A percentile compares a stretch with the other conserved stretches of the same genome.
Conservation (phyloP, 192 early-diverging fungal species). For the Backusella macrospora region DNA sequence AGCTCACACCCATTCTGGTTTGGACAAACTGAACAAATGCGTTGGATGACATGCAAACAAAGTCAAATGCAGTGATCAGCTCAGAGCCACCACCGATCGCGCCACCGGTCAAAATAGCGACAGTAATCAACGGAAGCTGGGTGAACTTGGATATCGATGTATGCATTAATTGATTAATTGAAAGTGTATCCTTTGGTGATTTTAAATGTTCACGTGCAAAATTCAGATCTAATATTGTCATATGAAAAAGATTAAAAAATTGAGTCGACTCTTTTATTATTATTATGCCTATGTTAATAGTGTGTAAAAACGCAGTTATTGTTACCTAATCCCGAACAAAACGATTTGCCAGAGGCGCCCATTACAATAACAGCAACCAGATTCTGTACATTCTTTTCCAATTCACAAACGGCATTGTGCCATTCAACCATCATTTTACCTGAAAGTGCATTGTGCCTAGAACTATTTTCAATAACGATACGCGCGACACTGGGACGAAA, state of each 20-base stretch:
- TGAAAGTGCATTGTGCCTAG: slow-evolving; percentile 56
- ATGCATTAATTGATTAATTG: slow-evolving; percentile 65
- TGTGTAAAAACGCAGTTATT: too few relatives aligned
- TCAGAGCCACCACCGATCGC: slow-evolving; percentile 74
- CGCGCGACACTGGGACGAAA: slow-evolving; percentile 49
- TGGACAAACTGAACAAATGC: slow-evolving; percentile 53
- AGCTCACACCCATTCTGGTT: slow-evolving; percentile 59
- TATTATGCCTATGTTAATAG: neutral
- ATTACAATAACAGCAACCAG: slow-evolving; percentile 49
- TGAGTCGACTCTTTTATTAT: neutral
- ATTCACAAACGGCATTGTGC: slow-evolving; percentile 49
- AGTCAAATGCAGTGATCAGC: slow-evolving; percentile 61
- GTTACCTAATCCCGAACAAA: slow-evolving; percentile 56
- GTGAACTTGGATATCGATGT: slow-evolving; percentile 54
- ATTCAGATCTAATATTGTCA: slow-evolving; percentile 47
- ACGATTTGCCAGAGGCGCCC: slow-evolving; percentile 43
- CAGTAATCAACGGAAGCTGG: slow-evolving; percentile 57
- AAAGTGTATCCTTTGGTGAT: slow-evolving; percentile 38
- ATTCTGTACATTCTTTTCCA: slow-evolving; percentile 40
- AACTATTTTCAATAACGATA: slow-evolving; percentile 46
- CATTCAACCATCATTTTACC: slow-evolving; percentile 69
- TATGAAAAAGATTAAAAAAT: neutral
- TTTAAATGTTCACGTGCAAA: slow-evolving; percentile 53
- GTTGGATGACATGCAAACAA: slow-evolving; percentile 49
- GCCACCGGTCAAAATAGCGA: slow-evolving; percentile 62